Evolutionary conservation across 345 rosid genomes (phyloP).

Genomic region (Erodium maritimum): DNA sequence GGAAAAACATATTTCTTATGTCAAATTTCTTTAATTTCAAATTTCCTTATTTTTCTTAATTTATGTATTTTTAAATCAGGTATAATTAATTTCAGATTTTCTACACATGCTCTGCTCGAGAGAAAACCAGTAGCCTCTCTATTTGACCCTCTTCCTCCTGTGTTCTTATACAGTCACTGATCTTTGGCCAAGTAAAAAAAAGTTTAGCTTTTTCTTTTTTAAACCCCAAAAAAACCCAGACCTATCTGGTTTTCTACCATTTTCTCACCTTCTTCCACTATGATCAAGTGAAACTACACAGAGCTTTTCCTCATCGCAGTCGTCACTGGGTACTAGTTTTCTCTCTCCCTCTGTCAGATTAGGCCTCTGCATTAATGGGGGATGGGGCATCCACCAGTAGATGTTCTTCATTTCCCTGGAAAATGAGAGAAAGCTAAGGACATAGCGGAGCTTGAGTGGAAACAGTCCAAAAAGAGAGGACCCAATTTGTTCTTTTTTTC

Average conservation of each 20-base stretch:
- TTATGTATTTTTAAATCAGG: too few species aligned
- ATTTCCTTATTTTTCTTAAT: too few species aligned
- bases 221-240: conserved; percentile 27
- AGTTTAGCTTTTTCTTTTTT: conserved; percentile 16
- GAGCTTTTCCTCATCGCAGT: conserved; percentile 11
- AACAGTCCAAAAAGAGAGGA: not conserved
- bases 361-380: conserved; percentile 22
- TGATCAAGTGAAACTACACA: not conserved
- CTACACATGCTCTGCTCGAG: too few species aligned
- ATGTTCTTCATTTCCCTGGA: conserved; percentile 21
- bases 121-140: conserved; percentile 5
- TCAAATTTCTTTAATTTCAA: too few species aligned
- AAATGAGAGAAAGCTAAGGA: conserved; percentile 37
- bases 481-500: conserved; percentile 7
- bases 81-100: too few species aligned
- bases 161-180: conserved; percentile 15
- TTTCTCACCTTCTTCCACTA: not conserved
- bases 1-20: too few species aligned
- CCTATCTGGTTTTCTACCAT: conserved; percentile 9
- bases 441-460: not conserved
- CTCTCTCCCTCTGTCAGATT: conserved; percentile 11
- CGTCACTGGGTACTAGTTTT: conserved; percentile 7
- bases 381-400: conserved; percentile 11
- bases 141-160: conserved; percentile 16
- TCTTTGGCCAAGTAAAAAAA: conserved; percentile 31